Evolutionary conservation across 23 red algal species (phyloP).

Genomic region (Gracilariopsis chorda): DNA sequence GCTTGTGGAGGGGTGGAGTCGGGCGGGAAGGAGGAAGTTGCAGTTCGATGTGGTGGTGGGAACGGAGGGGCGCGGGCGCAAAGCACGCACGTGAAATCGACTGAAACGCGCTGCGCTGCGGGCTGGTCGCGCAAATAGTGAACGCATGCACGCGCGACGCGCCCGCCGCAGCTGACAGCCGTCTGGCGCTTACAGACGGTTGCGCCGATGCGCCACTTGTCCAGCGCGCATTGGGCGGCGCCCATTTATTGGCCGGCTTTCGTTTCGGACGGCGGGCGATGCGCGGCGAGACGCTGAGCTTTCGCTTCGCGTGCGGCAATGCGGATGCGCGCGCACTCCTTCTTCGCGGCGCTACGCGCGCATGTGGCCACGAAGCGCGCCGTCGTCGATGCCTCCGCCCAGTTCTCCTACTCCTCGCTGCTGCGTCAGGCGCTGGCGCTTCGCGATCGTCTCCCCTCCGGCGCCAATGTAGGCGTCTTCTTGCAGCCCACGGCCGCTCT

Average conservation of each 20-base stretch:
- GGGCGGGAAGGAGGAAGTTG: background rate
- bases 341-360: conserved; percentile 10
- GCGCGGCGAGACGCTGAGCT: too few species aligned
- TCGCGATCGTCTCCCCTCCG: background rate
- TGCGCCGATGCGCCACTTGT: too few species aligned
- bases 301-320: background rate
- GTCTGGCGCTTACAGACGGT: too few species aligned
- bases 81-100: conserved; percentile 9
- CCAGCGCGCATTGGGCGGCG: background rate
- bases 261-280: background rate
- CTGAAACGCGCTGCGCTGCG: too few species aligned
- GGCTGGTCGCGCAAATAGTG: background rate
- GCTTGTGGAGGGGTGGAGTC: background rate
- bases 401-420: background rate
- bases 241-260: background rate
- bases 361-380: background rate
- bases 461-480: background rate
- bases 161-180: background rate
- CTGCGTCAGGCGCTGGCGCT: background rate
- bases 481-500: conserved; percentile 9
- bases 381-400: background rate
- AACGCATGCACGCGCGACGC: background rate
- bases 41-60: background rate
- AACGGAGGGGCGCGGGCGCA: background rate
- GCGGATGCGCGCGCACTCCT: background rate